phyloP scores from a whole-genome alignment of 176 grass and related monocot genomes.

The Oryza longistaminata region DNA sequence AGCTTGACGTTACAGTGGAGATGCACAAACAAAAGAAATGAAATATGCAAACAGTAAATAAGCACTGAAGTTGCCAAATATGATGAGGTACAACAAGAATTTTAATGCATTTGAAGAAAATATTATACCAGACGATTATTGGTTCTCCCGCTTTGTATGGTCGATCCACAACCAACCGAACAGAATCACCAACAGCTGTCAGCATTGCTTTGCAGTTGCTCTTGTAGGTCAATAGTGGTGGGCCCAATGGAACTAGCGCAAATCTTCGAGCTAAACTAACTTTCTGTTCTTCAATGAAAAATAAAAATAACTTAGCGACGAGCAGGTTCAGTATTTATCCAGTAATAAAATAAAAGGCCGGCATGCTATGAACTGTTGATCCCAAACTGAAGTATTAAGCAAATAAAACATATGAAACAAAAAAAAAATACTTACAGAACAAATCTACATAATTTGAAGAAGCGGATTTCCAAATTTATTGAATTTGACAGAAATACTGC shows the following conservation, averaged over 20 bases:
- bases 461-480: neutral
- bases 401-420: neutral
- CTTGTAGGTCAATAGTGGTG: conserved; percentile 96
- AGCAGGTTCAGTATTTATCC: neutral
- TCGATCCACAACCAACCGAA: conserved; percentile 85
- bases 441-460: conserved; percentile 11
- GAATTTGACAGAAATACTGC: neutral
- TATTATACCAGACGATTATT: conserved; percentile 87
- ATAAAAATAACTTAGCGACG: conserved; percentile 29
- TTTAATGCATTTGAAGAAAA: conserved; percentile 38
- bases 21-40: neutral
- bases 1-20: conserved; percentile 37
- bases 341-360: neutral
- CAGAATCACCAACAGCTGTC: conserved; percentile 74
- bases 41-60: conserved; percentile 6
- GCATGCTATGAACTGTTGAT: conserved; percentile 18
- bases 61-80: conserved; percentile 23
- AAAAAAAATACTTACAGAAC: conserved; percentile 6
- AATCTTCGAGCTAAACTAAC: conserved; percentile 97
- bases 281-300: conserved; percentile 64
- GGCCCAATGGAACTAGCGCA: conserved; percentile 88
- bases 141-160: conserved; percentile 85
- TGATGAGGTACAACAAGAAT: conserved; percentile 21
- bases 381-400: neutral
- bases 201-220: conserved; percentile 98